Percentiles rank a stretch among this genome's conserved stretches.
Evolutionary conservation across 1,139 yeast genomes (phyloP).

Genomic region (Eremothecium coryli): DNA sequence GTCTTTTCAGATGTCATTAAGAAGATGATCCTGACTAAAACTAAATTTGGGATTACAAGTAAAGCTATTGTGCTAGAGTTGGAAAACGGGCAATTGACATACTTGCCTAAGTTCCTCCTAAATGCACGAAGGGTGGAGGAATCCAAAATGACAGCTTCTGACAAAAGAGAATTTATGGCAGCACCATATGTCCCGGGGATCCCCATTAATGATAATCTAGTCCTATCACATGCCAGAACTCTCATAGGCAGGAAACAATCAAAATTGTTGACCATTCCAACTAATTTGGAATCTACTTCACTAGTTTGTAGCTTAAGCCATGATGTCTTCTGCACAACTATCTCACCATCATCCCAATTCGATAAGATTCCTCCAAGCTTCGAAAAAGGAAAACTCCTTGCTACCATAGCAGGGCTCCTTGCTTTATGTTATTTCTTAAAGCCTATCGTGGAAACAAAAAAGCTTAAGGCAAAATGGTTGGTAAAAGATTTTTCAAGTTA

Average conservation of each 20-base stretch:
- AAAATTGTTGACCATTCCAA: conserved; percentile 45
- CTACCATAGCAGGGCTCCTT: conserved; percentile 49
- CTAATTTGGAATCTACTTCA: conserved; percentile 74
- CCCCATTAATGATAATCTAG: conserved; percentile 37
- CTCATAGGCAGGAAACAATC: conserved; percentile 17
- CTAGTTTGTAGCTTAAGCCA: conserved; percentile 58
- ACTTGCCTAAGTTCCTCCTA: conserved; percentile 55
- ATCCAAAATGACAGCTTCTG: conserved; percentile 44
- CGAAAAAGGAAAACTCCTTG: conserved; percentile 53
- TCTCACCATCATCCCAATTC: conserved; percentile 77
- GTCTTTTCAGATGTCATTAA: conserved; percentile 49
- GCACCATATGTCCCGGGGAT: conserved; percentile 61
- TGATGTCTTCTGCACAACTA: conserved; percentile 67
- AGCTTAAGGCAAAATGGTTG: conserved; percentile 34
- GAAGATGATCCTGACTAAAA: conserved; percentile 47
- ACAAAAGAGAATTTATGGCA: conserved; percentile 52
- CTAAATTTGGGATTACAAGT: conserved; percentile 66
- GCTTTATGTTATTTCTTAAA: conserved; percentile 40
- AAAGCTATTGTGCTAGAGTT: conserved; percentile 58
- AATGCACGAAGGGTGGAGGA: conserved; percentile 55
- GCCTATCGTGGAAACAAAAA: conserved; percentile 51
- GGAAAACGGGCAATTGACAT: conserved; percentile 53
- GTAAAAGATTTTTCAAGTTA: conserved; percentile 16
- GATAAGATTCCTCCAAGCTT: conserved; percentile 65
- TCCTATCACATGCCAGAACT: conserved; percentile 36